Evolutionary conservation across 2,329 filamentous ascomycete species (phyloP).

Genomic region (Allantophomopsis cytisporea): DNA sequence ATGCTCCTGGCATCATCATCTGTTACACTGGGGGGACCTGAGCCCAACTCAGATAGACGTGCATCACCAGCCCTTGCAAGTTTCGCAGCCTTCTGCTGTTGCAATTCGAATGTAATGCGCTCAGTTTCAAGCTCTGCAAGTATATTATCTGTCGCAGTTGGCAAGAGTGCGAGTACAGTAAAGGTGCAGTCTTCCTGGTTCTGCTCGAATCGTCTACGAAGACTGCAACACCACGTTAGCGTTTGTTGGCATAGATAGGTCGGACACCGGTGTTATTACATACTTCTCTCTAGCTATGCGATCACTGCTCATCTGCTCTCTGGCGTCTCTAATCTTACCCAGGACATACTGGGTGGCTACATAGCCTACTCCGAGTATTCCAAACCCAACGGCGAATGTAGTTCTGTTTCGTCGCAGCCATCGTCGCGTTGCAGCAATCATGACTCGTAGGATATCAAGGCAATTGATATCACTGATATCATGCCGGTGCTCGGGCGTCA

Average conservation of each 20-base stretch:
- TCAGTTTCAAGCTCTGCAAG: conserved; percentile 82
- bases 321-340: conserved; percentile 80
- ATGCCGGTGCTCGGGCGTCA: neutral
- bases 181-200: conserved; percentile 99
- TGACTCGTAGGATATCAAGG: conserved; percentile 17
- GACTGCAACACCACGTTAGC: conserved; percentile 33
- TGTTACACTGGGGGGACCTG: conserved; percentile 44
- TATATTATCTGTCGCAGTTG: conserved; percentile 82
- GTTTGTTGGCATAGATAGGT: neutral
- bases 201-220: conserved; percentile 92
- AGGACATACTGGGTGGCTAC: conserved; percentile 86
- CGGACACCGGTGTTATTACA: conserved; percentile 13
- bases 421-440: conserved; percentile 63
- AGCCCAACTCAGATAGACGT: conserved; percentile 26
- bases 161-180: conserved; percentile 89
- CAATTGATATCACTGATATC: conserved; percentile 1
- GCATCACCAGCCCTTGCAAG: conserved; percentile 42
- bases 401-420: conserved; percentile 91
- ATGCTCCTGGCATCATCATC: conserved; percentile 77
- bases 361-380: conserved; percentile 81
- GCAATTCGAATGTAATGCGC: conserved; percentile 82
- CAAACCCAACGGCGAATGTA: conserved; percentile 75
- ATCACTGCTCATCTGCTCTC: conserved; percentile 93
- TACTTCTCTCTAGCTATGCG: conserved; percentile 96
- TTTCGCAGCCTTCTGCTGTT: conserved; percentile 77